Percentiles rank a stretch among this genome's conserved stretches.
These are phyloP conservation scores for Diplogelasinospora grovesii DNA, from an alignment of 495 filamentous ascomycete species.

Conservation along the genomic window DNA sequence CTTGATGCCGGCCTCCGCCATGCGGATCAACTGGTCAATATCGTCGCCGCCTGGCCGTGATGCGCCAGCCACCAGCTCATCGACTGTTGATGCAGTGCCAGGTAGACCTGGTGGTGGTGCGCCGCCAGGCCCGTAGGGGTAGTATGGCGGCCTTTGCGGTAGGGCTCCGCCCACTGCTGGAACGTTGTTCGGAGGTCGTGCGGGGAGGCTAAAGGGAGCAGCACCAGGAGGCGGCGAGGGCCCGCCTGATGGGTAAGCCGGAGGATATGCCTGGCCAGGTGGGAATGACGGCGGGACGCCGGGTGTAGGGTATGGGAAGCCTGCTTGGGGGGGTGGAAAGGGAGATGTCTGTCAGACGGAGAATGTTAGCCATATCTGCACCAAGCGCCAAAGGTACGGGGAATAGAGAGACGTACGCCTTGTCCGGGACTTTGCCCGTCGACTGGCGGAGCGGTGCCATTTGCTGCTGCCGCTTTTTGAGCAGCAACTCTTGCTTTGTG, in stretches of 20 bases:
- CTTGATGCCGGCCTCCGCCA: constrained; percentile 51
- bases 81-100: constrained; percentile 43
- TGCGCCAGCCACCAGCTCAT: constrained; percentile 55
- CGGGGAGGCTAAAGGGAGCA: constrained; percentile 30
- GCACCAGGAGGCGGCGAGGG: constrained; percentile 16
- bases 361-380: background rate
- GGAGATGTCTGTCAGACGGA: constrained; percentile 27
- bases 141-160: constrained; percentile 12
- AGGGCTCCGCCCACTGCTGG: constrained; percentile 6
- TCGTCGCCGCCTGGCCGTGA: constrained; percentile 39
- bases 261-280: constrained; percentile 29
- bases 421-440: constrained; percentile 48
- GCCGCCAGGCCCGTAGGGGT: constrained; percentile 14
- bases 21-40: constrained; percentile 51
- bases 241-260: constrained; percentile 27
- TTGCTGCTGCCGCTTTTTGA: constrained; percentile 42
- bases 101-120: constrained; percentile 14
- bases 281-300: constrained; percentile 21
- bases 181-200: constrained; percentile 30
- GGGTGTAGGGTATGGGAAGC: constrained; percentile 25
- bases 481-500: constrained; percentile 63
- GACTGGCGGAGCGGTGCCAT: constrained; percentile 43
- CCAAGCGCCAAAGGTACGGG: constrained; percentile 27
- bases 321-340: constrained; percentile 36
- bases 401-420: constrained; percentile 47